phyloP scores from a whole-genome alignment of 441 rosid species.

The Euphorbia corollata region DNA sequence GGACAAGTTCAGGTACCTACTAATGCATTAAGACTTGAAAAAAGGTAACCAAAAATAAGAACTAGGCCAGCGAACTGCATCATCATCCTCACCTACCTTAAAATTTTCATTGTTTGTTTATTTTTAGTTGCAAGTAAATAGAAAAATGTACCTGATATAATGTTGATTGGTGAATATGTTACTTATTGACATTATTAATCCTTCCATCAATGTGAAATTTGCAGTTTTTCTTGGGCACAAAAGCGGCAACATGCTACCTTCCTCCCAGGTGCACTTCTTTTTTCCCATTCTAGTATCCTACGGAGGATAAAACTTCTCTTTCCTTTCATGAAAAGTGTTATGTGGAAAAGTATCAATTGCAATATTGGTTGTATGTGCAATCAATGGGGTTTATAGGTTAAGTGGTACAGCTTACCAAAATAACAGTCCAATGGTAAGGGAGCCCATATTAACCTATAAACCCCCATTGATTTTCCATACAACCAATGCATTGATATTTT shows the following conservation, averaged over 20 bases:
- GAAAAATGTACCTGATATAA: background rate
- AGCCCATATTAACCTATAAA: too few relatives aligned
- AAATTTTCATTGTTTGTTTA: background rate
- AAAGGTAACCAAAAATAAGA: background rate
- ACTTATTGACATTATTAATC: background rate
- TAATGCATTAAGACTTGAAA: too few relatives aligned
- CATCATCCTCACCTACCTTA: background rate
- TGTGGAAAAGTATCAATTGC: too few relatives aligned
- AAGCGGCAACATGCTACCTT: constrained; percentile 29
- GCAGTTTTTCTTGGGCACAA: constrained; percentile 54
- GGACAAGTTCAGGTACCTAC: too few relatives aligned
- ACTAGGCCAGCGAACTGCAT: background rate
- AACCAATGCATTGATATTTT: too few relatives aligned
- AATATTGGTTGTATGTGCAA: too few relatives aligned
- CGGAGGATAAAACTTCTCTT: background rate
- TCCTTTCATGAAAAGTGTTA: background rate
- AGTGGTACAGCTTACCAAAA: too few relatives aligned
- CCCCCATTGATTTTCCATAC: too few relatives aligned
- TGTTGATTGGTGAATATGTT: background rate
- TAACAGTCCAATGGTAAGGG: too few relatives aligned
- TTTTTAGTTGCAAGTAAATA: background rate
- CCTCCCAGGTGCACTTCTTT: constrained; percentile 30
- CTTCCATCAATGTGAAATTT: constrained; percentile 3
- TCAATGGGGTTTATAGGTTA: too few relatives aligned
- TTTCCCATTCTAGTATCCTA: background rate